Base-by-base conservation (phyloP, 179 eudicot genomes). In the Sideroxylon spinosum region DNA sequence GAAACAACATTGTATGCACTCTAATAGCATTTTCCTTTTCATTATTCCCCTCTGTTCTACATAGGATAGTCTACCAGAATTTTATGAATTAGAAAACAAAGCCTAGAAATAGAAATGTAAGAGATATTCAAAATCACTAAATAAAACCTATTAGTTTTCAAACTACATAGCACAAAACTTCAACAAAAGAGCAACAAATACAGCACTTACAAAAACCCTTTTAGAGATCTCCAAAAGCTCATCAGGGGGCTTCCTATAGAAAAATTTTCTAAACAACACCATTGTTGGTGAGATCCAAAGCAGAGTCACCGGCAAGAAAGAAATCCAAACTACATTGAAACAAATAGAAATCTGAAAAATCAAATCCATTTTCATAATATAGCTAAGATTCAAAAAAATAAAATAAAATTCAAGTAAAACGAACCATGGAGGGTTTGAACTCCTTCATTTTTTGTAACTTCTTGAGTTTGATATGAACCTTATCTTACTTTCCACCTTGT, bases 181-280 rank as follows among this genome's bases (percentile, higher is more conserved):
- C 10, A 16, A 37, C 44, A 37, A 37, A 1, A 37, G 4, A 37
- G 57, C 11, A 46, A 78, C 9, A 16, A 68, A 76, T 14, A 28
- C 84, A 37, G 5, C 44, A 37, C 70, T 84, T 88, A 97, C 98
- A 80, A 83, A 92, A 76, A 94, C 93, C 82, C 98, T 86, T 76
- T 94, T 97, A 7, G 90, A 86, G 80, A 92, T 91, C 90, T 94
- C 97, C 68, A 94, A 81, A 77, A 94, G 85, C 76, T 93, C 93
- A 69, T 93, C 97, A 46, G 98, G 97, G 48, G 93, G 95, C 77
- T 93, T 93, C 82, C 90, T 80, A 63, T 86, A 90, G 86, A 92
- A 92, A 76, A 91, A 85, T 77, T 84, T 92, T 69, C 88, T 81
- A 50, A 90, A 89, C n/a, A 91, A 76, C 37, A 91, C 93, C 97